Base-by-base conservation (phyloP, 2,329 filamentous ascomycete genomes). In the Chaetomium globosum region DNA sequence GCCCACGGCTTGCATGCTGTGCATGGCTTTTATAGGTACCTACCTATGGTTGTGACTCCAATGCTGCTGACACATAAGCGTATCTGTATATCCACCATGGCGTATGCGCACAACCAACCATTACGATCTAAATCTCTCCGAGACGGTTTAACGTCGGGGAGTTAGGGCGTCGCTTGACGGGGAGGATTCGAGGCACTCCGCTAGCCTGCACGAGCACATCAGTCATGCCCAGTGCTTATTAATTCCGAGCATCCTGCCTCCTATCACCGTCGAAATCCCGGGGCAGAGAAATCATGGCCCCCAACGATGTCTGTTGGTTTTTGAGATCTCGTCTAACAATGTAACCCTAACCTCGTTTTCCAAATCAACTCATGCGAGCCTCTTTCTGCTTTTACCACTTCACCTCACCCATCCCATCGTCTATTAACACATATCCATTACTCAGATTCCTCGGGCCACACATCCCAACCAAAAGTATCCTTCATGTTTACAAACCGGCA, bases 401-500 rank as follows among this genome's bases (percentile, higher is more conserved):
- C 16, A 16, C 39, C 16, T 43, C 39, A 43, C 7, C 16, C 36
- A 13, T 13, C 13, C 13, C 31, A 31, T 31, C 26, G 8, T 43
- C 39, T 7, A 5, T n/a, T n/a, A n/a, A n/a, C n/a, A n/a, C n/a
- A n/a, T 16, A 5, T 19, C 48, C 23, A 30, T 52, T 55, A 26
- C 5, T 64, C n/a, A 79, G 88, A 85, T 73, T 87, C 84, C 23
- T 39, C 66, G 0, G 86, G 82, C 87, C 86, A 89, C 58, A 91
- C 84, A 71, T 92, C 82, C 74, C 89, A 90, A 7, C 89, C 89
- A 75, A 92, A 92, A 1, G 87, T 90, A 69, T 91, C 89, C 82
- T 90, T 92, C 89, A 92, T 92, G 79, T 92, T 91, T 65, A 92
- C 89, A 73, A 92, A 92, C 46, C 89, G 85, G 30, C 83, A 85